Conservation (phyloP, 352 stramenopile genomes). For the Chrysophaeum taylorii region DNA sequence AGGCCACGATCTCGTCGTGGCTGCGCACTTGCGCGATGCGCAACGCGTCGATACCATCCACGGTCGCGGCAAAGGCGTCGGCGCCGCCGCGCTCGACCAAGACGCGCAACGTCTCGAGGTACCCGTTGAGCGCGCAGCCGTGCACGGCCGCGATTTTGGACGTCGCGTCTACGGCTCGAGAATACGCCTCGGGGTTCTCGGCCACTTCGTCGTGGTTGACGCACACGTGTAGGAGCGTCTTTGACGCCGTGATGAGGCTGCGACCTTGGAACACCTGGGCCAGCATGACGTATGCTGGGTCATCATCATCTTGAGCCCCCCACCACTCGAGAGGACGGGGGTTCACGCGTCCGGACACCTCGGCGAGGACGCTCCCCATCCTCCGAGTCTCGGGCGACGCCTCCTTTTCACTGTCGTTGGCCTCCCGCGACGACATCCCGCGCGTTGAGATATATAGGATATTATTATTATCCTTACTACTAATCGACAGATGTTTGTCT, state of each 20-base stretch:
- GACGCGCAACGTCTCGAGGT: background rate
- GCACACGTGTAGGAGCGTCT: background rate
- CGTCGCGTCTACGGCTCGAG: background rate
- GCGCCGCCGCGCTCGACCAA: background rate
- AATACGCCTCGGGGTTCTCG: background rate
- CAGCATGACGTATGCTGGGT: background rate
- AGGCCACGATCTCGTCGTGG: too few species aligned
- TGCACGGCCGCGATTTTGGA: background rate
- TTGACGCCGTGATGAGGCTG: background rate
- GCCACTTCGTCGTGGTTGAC: background rate
- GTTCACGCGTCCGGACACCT: background rate
- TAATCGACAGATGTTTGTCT: too few species aligned
- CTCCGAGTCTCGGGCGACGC: too few species aligned
- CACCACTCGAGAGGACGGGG: background rate
- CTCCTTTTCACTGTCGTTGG: too few species aligned
- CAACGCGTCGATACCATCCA: background rate
- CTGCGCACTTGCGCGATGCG: background rate
- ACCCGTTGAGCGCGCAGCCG: constrained; percentile 7
- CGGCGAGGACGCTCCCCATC: background rate
- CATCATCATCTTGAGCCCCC: background rate
- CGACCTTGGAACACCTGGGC: background rate
- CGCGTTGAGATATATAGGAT: too few species aligned
- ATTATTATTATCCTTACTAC: too few species aligned
- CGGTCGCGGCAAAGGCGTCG: background rate
- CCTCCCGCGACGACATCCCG: too few species aligned